Evolutionary conservation across 495 filamentous ascomycete species (phyloP), one percentile per base, ranked within the genome.

Genomic region (Aspergillus coremiiformis): DNA sequence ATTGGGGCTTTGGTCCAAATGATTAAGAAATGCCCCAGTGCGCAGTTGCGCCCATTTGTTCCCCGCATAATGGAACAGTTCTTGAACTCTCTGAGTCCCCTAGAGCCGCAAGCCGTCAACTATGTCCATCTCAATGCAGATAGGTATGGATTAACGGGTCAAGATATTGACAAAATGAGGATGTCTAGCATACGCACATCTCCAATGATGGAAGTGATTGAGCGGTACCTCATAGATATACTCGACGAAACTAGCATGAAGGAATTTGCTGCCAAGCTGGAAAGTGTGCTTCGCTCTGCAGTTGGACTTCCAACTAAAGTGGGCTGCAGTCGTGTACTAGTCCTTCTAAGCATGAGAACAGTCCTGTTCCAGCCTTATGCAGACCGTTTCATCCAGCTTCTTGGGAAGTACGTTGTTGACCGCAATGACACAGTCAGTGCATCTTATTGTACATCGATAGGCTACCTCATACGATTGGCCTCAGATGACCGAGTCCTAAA

Each of bases 151-250:
- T 72, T 90, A 17, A 89, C 84, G 0, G 78, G 80, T n/a, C 86
- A 95, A 49, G 68, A 80, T 57, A 90, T 98, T 52, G 93, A 98
- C 68, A 88, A 86, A 59, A 78, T 85, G 65, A 80, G 93, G 46
- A 78, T 89, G 29, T 81, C 75, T n/a, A 83, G 78, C 60, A 86
- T 95, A 17, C 85, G 88, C 23, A 79, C 78, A 10, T 93, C 87
- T n/a, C 91, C 93, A 1, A 84, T 97, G 65, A 90, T 89, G 72
- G 93, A 96, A 67, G 90, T 90, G 19, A 89, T 96, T 58, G 90
- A 96, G 52, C 79, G 89, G 59, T 90, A 88, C 65, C 73, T 98
- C 24, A 67, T 75, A 33, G 89, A 96, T 56, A 80, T 83, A n/a
- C 72, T 94, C 6, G 90, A 98, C 62, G 83, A 82, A 4, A 65